Evolutionary conservation across 2,329 filamentous ascomycete genomes (phyloP), one percentile per base, ranked within the genome.

Genomic region (Aspergillus versicolor): DNA sequence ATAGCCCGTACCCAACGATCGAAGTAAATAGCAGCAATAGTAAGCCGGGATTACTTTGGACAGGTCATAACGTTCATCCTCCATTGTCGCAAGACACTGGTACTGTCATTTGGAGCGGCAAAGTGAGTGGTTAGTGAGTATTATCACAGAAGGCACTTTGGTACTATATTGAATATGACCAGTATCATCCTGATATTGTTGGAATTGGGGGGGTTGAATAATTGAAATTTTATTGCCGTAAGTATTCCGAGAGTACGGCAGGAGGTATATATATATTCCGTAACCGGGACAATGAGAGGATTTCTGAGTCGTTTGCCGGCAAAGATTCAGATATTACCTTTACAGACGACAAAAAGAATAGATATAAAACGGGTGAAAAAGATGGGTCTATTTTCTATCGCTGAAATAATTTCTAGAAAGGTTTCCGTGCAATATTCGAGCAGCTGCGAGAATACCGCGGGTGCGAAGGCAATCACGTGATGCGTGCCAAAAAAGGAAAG

Each of bases 1-100:
- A 9, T 92, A 82, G n/a, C 46, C 53, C 12, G 19, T 50, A 3
- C 53, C 53, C 0, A 88, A 92, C 0, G 93, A 97, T 19, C 92
- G 88, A 37, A 97, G 84, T 15, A 97, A 84, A 72, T 99, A 97
- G 70, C 94, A 95, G 64, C 90, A 91, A 71, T 97, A 97, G 63
- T 97, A 88, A 1, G 92, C 88, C 9, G 93, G 93, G 21, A 97
- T 91, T 0, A 82, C 79, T 62, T 76, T 77, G 81, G 86, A 64
- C 69, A 58, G 56, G n/a, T 68, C 57, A n/a, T 47, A 47, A 9
- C 61, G 57, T 11, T 40, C 50, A 15, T 41, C 47, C 21, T 30
- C 41, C 21, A 17, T 37, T 7, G 21, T 22, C 4, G 30, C 32
- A 19, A 24, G 15, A 37, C 11, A 30, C 27, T 11, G 27, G 27